Percentiles rank a stretch among this genome's conserved stretches.
phyloP scores from a whole-genome alignment of 352 stramenopile genomes.

The Aphanomyces invadans region DNA sequence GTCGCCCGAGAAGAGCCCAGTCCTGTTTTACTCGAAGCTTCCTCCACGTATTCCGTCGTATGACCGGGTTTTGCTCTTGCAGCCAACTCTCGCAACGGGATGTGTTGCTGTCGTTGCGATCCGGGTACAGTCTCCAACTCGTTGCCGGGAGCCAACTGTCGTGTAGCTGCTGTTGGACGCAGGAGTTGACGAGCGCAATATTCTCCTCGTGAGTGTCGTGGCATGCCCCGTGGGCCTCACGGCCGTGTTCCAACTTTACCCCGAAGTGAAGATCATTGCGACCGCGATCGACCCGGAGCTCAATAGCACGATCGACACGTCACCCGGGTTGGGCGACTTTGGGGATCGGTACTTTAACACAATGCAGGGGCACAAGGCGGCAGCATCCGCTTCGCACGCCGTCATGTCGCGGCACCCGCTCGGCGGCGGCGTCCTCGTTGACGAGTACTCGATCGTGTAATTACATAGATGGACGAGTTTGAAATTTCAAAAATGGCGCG shows the following conservation, averaged over 20 bases:
- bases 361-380: constrained; percentile 5
- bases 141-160: too few species aligned
- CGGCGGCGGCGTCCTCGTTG: background rate
- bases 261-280: constrained; percentile 29
- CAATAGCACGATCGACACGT: constrained; percentile 23
- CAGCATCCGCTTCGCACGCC: background rate
- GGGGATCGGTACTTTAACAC: constrained; percentile 38
- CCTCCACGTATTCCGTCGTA: constrained; percentile 68
- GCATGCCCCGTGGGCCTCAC: constrained; percentile 28
- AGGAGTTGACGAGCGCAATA: constrained; percentile 27
- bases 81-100: constrained; percentile 28
- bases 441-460: constrained; percentile 16
- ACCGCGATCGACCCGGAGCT: constrained; percentile 34
- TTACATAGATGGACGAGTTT: background rate
- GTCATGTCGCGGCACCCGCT: background rate
- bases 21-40: constrained; percentile 95
- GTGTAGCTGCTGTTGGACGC: constrained; percentile 31
- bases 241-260: constrained; percentile 29
- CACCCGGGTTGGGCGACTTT: constrained; percentile 34
- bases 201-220: constrained; percentile 35
- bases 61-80: constrained; percentile 45
- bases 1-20: constrained; percentile 68
- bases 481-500: background rate
- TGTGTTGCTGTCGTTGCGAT: constrained; percentile 28
- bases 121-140: background rate